Conservation (phyloP, 2,329 filamentous ascomycete genomes). For the Calonectria henricotiae region DNA sequence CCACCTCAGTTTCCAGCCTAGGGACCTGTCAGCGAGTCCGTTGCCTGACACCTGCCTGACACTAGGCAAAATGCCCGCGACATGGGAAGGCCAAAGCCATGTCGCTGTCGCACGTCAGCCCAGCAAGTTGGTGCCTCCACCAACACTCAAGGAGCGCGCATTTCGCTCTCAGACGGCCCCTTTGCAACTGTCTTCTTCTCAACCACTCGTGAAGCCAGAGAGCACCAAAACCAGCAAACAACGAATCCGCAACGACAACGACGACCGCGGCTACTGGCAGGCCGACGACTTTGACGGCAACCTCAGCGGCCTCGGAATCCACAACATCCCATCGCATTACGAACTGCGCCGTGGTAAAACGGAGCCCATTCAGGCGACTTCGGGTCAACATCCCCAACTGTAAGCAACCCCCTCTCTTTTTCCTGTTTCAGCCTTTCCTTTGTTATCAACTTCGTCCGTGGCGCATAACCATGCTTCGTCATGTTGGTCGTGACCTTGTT, state of each 20-base stretch:
- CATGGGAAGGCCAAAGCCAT: conserved; percentile 49
- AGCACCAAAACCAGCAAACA: conserved; percentile 37
- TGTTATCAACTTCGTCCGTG: conserved; percentile 4
- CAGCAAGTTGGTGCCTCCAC: conserved; percentile 47
- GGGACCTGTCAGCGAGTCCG: conserved; percentile 16
- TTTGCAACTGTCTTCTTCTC: conserved; percentile 41
- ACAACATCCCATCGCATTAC: conserved; percentile 52
- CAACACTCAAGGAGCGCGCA: conserved; percentile 51
- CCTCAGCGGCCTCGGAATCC: conserved; percentile 53
- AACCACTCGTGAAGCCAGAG: conserved; percentile 39
- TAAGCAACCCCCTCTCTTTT: conserved; percentile 49
- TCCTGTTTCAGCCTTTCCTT: conserved; percentile 24
- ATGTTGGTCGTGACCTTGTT: conserved; percentile 24
- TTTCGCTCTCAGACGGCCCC: conserved; percentile 47
- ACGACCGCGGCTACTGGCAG: conserved; percentile 44
- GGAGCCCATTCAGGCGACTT: conserved; percentile 49
- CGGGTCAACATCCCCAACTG: conserved; percentile 48
- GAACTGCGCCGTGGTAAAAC: conserved; percentile 56
- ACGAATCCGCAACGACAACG: conserved; percentile 29
- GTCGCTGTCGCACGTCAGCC: conserved; percentile 39
- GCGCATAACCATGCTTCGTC: not conserved
- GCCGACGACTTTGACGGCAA: conserved; percentile 50
- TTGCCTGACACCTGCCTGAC: conserved; percentile 34
- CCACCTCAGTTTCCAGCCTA: conserved; percentile 17
- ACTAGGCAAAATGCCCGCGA: conserved; percentile 48